Base-by-base conservation (phyloP, 73 alveolate genomes). In the Tetrahymena thermophila region DNA sequence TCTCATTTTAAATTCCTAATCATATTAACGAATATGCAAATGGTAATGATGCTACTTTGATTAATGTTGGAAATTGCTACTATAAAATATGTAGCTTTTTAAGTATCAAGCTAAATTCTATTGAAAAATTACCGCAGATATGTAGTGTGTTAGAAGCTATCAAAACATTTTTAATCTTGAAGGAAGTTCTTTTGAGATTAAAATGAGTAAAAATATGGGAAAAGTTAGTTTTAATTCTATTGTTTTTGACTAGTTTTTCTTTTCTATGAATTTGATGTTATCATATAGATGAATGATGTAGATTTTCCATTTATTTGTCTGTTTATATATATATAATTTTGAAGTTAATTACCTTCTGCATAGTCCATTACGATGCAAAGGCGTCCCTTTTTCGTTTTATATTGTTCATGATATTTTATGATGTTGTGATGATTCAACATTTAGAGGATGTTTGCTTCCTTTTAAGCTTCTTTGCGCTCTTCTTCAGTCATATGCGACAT, bases 381-480 rank as follows among this genome's bases (percentile, higher is more conserved):
- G 34, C 97, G 94, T 56, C 98, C 97, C 95, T 98, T 96, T 94
- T 97, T 97, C 23, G 99, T 96, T 84, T 96, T 96, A 95, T 97
- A 98, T 35, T 96, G 99, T 94, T 98, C 99, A 42, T 93, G 85
- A 95, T 98, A 98, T 94, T 97, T 97, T 31, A 98, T 97, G 85
- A 98, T 97, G 85, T 97, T 98, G 6, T 99, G 98, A 96, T 99
- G 99, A 89, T 98, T 96, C 35, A 99, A 96, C 50, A 96, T 98
- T 95, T 97, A 98, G 57, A 99, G 95, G 38, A 99, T 98, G 84
- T 97, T 97, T 21, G 99, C 99, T 96, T 99, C 99, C 84, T 98
- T 98, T 35, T 96, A 96, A 44, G 99, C 98, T 93, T 98, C 99
- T 84, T 96, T 94, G 95, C 97, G 97, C 94, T 98, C 99, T 94